Base-by-base conservation (phyloP, 1,284 basidiomycete genomes). In the Coniophora puteana region DNA sequence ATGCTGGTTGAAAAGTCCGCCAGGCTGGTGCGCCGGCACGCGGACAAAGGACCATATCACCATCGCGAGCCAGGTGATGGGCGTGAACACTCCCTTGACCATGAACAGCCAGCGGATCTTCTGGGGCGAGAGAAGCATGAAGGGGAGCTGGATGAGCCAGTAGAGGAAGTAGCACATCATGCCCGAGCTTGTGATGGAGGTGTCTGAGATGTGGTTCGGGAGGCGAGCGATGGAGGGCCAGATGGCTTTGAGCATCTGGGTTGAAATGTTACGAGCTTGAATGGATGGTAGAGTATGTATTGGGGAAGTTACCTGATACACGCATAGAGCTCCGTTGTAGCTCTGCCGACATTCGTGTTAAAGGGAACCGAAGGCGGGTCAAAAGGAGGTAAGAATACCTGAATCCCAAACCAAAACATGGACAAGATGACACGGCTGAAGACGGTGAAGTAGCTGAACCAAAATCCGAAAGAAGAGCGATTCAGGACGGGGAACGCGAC, bases 391-490 rank as follows among this genome's bases (percentile, higher is more conserved):
- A 33, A 8, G 4, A 44, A 27, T 16, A 70, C 72, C 61, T 74
- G 72, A 16, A 72, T 65, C 17, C 70, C 72, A 28, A 77, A 74
- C 80, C 80, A 83, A 61, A 83, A 74, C 66, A 77, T 71, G 27
- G 79, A 72, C 25, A 83, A 67, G 14, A 80, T 60, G 44, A 77
- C 68, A 17, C 82, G 72, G 40, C 76, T 79, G 48, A 83, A 57
- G 41, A 84, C 76, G 13, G 75, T 74, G 53, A 80, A 80, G 50
- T 77, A 75, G 48, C 71, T 74, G 50, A 83, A 73, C 63, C 74
- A 80, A 58, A 81, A 82, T 0, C 81, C 81, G 47, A 77, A 85
- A 0, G 76, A 78, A 0, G 77, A 76, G 5, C 81, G 67, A 42
- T 77, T 74, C 17, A 82, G 67, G 40, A 84, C 71, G 0, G 82